Conservation (phyloP, 1,284 basidiomycete species). For the Macrocybe sp. region DNA sequence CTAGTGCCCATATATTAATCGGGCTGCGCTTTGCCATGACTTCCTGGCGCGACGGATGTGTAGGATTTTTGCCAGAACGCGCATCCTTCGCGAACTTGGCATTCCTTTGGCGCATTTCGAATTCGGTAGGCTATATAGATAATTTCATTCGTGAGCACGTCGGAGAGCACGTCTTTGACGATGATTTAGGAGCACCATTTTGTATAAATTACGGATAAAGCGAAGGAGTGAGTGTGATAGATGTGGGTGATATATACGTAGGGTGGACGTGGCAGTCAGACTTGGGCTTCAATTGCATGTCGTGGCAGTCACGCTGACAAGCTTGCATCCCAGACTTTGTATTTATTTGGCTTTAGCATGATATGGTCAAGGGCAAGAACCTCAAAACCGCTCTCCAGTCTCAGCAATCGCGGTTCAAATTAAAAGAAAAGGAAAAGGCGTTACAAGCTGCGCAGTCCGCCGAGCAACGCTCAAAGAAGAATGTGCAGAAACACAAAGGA, state of each 20-base stretch:
- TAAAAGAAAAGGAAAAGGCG: conserved; percentile 45
- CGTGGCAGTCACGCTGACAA: neutral
- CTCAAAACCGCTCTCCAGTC: conserved; percentile 63
- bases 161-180: neutral
- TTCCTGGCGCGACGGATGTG: conserved; percentile 67
- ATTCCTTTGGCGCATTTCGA: conserved; percentile 76
- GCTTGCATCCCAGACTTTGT: neutral
- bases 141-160: neutral
- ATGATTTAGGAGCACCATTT: conserved; percentile 11
- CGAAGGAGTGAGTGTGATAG: conserved; percentile 1
- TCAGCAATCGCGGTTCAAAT: conserved; percentile 57
- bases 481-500: conserved; percentile 23
- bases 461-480: conserved; percentile 41
- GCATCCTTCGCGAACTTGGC: conserved; percentile 70
- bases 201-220: conserved; percentile 3
- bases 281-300: neutral
- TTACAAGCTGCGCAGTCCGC: conserved; percentile 44
- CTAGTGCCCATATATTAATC: conserved; percentile 65
- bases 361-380: conserved; percentile 50
- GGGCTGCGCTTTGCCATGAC: conserved; percentile 65
- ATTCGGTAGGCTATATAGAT: conserved; percentile 53
- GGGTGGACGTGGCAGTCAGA: conserved; percentile 21
- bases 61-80: conserved; percentile 67
- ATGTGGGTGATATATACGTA: conserved; percentile 2
- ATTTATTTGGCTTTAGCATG: neutral